Conservation (phyloP, 1,284 basidiomycete genomes). For the Serendipita sp. region DNA sequence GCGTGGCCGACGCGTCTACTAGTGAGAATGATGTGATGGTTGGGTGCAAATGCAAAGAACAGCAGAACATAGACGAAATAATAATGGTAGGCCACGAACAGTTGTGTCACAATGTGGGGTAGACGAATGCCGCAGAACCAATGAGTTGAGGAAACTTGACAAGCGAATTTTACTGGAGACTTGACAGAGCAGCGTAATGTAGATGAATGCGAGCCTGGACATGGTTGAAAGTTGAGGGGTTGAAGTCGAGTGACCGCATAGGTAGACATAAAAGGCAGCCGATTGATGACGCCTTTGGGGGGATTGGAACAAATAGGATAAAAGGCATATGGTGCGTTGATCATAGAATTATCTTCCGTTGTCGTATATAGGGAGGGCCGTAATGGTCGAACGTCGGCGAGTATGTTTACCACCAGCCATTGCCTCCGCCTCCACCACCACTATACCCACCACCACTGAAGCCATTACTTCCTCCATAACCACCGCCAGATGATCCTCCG, state of each 20-base stretch:
- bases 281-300: background rate
- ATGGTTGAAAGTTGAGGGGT: background rate
- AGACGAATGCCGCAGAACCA: slow-evolving; percentile 5
- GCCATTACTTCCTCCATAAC: slow-evolving; percentile 13
- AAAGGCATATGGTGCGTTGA: background rate
- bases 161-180: slow-evolving; percentile 28
- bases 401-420: slow-evolving; percentile 32
- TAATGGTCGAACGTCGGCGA: background rate
- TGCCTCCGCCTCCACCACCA: slow-evolving; percentile 25
- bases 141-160: slow-evolving; percentile 37
- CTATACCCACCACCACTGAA: slow-evolving; percentile 19
- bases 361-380: background rate
- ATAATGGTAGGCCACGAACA: slow-evolving; percentile 23
- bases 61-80: slow-evolving; percentile 10
- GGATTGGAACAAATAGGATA: background rate
- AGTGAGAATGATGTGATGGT: slow-evolving; percentile 18
- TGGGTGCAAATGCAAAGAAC: slow-evolving; percentile 27
- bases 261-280: background rate
- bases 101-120: slow-evolving; percentile 6
- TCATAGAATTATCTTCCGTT: background rate
- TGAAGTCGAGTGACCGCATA: background rate
- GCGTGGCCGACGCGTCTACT: slow-evolving; percentile 22
- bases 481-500: slow-evolving; percentile 13
- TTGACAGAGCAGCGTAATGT: slow-evolving; percentile 42
- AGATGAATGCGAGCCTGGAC: slow-evolving; percentile 15